These are phyloP conservation scores for Gossypium laxum DNA, from an alignment of 441 rosid genomes.

Conservation along the genomic window DNA sequence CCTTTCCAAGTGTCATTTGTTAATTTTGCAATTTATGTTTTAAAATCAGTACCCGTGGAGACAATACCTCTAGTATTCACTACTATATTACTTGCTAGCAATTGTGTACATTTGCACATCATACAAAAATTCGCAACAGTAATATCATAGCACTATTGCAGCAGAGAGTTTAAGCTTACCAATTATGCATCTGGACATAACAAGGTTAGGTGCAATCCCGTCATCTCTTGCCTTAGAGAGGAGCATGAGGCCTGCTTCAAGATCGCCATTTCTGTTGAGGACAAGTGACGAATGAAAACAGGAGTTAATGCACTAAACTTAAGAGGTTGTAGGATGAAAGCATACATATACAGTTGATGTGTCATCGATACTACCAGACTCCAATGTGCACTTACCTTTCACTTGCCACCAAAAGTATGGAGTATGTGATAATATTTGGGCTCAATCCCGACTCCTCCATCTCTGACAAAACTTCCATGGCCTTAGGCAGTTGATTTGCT, in stretches of 20 bases:
- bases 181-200: constrained; percentile 61
- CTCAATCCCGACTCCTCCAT: constrained; percentile 48
- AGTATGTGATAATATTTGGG: constrained; percentile 71
- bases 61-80: no score
- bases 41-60: no score
- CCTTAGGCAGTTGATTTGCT: constrained; percentile 68
- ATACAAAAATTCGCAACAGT: no score
- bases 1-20: no score
- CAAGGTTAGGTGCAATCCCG: constrained; percentile 45
- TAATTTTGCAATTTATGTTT: no score
- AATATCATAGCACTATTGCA: constrained; percentile 9
- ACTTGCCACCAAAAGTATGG: constrained; percentile 67
- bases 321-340: constrained; percentile 13
- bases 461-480: constrained; percentile 62
- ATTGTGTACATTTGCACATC: no score
- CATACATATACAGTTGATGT: neutral
- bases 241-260: constrained; percentile 53
- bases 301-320: constrained; percentile 4
- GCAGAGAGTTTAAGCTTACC: constrained; percentile 37
- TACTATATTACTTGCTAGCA: no score
- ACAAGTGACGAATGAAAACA: constrained; percentile 10
- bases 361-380: neutral
- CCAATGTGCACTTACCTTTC: constrained; percentile 42
- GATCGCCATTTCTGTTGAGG: constrained; percentile 60
- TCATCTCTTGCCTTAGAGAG: constrained; percentile 63